Percentiles rank a stretch among this genome's conserved stretches.
phyloP scores from a whole-genome alignment of 495 filamentous ascomycete genomes.

The Evansstolkia leycettana region DNA sequence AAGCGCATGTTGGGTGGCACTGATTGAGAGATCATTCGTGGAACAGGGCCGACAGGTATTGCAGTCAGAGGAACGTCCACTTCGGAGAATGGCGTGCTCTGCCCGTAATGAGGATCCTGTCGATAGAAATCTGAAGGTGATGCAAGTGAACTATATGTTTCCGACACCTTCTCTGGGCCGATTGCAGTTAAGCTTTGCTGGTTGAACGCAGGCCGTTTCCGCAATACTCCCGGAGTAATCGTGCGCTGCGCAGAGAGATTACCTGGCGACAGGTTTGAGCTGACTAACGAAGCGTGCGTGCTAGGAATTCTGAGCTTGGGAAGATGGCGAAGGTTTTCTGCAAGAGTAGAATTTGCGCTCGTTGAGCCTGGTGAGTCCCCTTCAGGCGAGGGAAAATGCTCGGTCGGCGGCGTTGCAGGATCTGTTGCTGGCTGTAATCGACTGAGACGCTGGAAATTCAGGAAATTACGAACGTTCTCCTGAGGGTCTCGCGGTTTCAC shows the following conservation, averaged over 20 bases:
- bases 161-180: not conserved
- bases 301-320: slow-evolving; percentile 46
- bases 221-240: slow-evolving; percentile 11
- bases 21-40: slow-evolving; percentile 67
- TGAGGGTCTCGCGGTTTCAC: slow-evolving; percentile 67
- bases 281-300: slow-evolving; percentile 5
- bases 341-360: slow-evolving; percentile 17
- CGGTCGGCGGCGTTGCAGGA: slow-evolving; percentile 27
- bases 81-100: slow-evolving; percentile 73
- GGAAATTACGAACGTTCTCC: slow-evolving; percentile 82
- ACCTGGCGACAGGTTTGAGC: not conserved
- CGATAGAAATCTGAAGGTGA: slow-evolving; percentile 19
- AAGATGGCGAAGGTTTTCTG: slow-evolving; percentile 36
- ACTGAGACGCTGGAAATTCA: slow-evolving; percentile 60
- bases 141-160: not conserved
- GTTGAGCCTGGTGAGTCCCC: slow-evolving; percentile 28
- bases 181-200: not conserved
- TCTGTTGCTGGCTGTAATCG: slow-evolving; percentile 24
- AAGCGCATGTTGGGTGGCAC: slow-evolving; percentile 84
- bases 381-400: slow-evolving; percentile 34
- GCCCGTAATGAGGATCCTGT: slow-evolving; percentile 42
- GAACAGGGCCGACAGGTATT: slow-evolving; percentile 52
- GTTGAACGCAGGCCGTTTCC: not conserved
- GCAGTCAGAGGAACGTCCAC: slow-evolving; percentile 82
- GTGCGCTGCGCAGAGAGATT: slow-evolving; percentile 11